A percentile compares a stretch with the other conserved stretches of the same genome.
These are phyloP conservation scores for Boletus pseudo-olivaceus DNA, from an alignment of 768 basidiomycete genomes.

Conservation along the genomic window DNA sequence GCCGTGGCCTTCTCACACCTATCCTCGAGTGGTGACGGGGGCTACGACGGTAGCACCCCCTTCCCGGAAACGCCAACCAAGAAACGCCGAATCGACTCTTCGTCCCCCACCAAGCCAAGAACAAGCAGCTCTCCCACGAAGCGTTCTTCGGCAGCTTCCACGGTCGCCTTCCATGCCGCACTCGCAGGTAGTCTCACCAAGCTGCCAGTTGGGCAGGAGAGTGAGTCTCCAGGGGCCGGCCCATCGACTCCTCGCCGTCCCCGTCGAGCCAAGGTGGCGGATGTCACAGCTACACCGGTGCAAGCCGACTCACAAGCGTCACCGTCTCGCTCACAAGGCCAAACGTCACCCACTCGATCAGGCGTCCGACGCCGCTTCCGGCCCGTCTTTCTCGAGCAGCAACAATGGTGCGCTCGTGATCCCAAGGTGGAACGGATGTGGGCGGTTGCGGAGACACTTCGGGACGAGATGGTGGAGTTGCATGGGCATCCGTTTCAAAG, in stretches of 20 bases:
- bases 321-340: slow-evolving; percentile 16
- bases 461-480: slow-evolving; percentile 12
- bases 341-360: slow-evolving; percentile 8
- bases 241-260: slow-evolving; percentile 26
- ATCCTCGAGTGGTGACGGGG: slow-evolving; percentile 12
- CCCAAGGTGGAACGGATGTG: slow-evolving; percentile 33
- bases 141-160: not conserved
- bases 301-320: slow-evolving; percentile 24
- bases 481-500: slow-evolving; percentile 16
- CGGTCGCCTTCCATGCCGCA: slow-evolving; percentile 19
- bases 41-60: slow-evolving; percentile 28
- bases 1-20: slow-evolving; percentile 11
- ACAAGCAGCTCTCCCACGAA: slow-evolving; percentile 12
- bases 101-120: slow-evolving; percentile 11
- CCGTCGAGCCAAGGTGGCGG: slow-evolving; percentile 4
- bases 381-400: slow-evolving; percentile 47
- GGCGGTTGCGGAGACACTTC: slow-evolving; percentile 14
- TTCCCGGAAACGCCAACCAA: slow-evolving; percentile 44
- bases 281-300: not conserved
- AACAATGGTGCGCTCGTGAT: slow-evolving; percentile 46
- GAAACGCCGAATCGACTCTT: slow-evolving; percentile 32
- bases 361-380: slow-evolving; percentile 40
- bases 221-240: slow-evolving; percentile 4
- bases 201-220: not conserved
- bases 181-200: slow-evolving; percentile 11